phyloP scores from a whole-genome alignment of 1,284 basidiomycete genomes.

The Leccinum solheimii region DNA sequence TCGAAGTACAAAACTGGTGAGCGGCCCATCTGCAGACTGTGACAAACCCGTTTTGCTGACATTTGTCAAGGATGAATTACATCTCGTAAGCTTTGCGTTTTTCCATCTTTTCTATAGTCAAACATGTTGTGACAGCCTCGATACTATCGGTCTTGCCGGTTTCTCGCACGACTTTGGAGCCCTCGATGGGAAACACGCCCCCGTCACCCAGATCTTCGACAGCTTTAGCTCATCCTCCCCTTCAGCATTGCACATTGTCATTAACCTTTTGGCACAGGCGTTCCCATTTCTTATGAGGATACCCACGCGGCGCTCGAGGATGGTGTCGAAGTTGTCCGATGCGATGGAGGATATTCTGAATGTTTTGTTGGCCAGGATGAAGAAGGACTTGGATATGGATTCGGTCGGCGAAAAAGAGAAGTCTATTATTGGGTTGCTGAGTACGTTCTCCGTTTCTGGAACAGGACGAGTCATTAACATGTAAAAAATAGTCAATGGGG shows the following conservation, averaged over 20 bases:
- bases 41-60: not conserved
- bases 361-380: not conserved
- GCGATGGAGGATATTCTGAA: not conserved
- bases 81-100: not conserved
- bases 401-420: not conserved
- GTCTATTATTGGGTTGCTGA: not conserved
- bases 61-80: not conserved
- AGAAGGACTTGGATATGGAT: not conserved
- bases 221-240: not conserved
- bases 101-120: not conserved
- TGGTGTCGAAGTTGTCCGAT: not conserved
- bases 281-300: not conserved
- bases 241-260: not conserved
- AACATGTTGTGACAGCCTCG: not conserved
- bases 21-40: not conserved
- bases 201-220: not conserved
- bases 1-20: not conserved
- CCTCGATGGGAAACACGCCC: not conserved
- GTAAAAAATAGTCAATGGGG: not conserved
- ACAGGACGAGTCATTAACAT: not conserved
- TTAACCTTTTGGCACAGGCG: not conserved
- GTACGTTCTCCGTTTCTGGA: not conserved
- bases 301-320: not conserved
- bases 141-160: not conserved
- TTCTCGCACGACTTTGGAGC: constrained; percentile 1